These are phyloP conservation scores for bread wheat (Triticum aestivum) DNA, from an alignment of 176 grass and related monocot genomes.

Conservation along the genomic window IWGSC_CS_RefSeq_v2.1 NC_057798.1:235071123-235071622, in stretches of 20 bases:
- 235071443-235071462: slow-evolving; percentile 73
- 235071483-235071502: slow-evolving; percentile 81
- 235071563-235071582: slow-evolving; percentile 87
- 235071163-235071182: slow-evolving; percentile 76
- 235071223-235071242: slow-evolving; percentile 86
- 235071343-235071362: slow-evolving; percentile 64
- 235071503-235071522: slow-evolving; percentile 84
- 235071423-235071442: slow-evolving; percentile 62
- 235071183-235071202: slow-evolving; percentile 95
- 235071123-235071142: slow-evolving; percentile 89
- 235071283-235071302: slow-evolving; percentile 82
- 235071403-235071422: slow-evolving; percentile 76
- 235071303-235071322: slow-evolving; percentile 90
- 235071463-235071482: slow-evolving; percentile 90
- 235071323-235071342: slow-evolving; percentile 90
- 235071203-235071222: slow-evolving; percentile 99
- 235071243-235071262: slow-evolving; percentile 81
- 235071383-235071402: slow-evolving; percentile 77
- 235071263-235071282: slow-evolving; percentile 84
- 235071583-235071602: slow-evolving; percentile 91
- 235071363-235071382: slow-evolving; percentile 75
- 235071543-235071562: slow-evolving; percentile 84
- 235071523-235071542: slow-evolving; percentile 88
- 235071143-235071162: slow-evolving; percentile 86
- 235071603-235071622: slow-evolving; percentile 89